phyloP scores from a whole-genome alignment of 495 filamentous ascomycete genomes.

The Xylaria bambusicola region DNA sequence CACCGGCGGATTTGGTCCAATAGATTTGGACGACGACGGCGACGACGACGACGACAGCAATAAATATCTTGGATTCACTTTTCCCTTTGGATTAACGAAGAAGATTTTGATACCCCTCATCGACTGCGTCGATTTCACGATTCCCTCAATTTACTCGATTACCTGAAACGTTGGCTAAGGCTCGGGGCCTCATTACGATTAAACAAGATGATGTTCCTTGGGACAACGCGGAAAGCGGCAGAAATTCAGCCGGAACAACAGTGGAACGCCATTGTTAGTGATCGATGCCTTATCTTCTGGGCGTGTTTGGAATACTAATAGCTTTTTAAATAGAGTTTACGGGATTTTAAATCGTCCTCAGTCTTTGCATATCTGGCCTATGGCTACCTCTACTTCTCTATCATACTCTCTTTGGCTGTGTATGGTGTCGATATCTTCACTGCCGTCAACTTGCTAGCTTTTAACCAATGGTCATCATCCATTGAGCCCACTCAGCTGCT shows the following conservation, averaged over 20 bases:
- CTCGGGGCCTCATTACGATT: constrained; percentile 7
- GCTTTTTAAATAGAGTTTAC: constrained; percentile 63
- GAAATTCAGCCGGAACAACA: constrained; percentile 76
- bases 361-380: constrained; percentile 80
- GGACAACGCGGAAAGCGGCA: constrained; percentile 66
- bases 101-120: constrained; percentile 34
- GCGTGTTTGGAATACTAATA: not conserved
- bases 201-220: constrained; percentile 67
- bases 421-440: constrained; percentile 92
- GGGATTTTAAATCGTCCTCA: constrained; percentile 82
- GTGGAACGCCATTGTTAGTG: constrained; percentile 90
- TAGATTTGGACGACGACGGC: constrained; percentile 35
- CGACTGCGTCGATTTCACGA: constrained; percentile 19
- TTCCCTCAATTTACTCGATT: constrained; percentile 8
- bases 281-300: not conserved
- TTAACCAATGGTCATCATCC: constrained; percentile 65
- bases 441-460: constrained; percentile 84
- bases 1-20: constrained; percentile 19
- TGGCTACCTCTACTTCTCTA: constrained; percentile 75
- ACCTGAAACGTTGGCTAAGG: not conserved
- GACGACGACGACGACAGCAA: constrained; percentile 28
- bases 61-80: not conserved
- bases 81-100: constrained; percentile 21
- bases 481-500: constrained; percentile 49
- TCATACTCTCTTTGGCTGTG: constrained; percentile 76